Evolutionary conservation across 108 stramenopile species (phyloP), one percentile per base, ranked within the genome.

Genomic region (Cyclotella distinguenda): DNA sequence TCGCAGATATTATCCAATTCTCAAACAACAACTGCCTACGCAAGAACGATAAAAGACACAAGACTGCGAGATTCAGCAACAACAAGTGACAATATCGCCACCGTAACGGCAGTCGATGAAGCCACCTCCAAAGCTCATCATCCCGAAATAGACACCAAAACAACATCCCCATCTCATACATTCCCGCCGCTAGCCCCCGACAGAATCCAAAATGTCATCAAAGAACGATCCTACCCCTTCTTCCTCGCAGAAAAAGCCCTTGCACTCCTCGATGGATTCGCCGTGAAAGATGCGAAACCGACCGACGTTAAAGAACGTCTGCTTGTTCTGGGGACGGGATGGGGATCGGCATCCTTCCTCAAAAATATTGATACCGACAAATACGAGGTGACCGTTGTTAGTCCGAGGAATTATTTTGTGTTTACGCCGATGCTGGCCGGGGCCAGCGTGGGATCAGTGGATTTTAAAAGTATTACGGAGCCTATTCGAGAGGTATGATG

Each of bases 391-490:
- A 91, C 86, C 0, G 85, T 95, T 18, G 80, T 98, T 19, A 88
- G 88, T 35, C 97, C 97, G 1, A 60, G 97, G 23, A 95, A 98
- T 55, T 93, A 91, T 66, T 96, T 98, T 60, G 76, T 96, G 7
- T 96, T 96, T 66, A 98, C 97, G 0, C 97, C 97, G 52, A 96
- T 98, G 97, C 75, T 98, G 27, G 96, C 97, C n/a, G 95, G 94
- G 18, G 87, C 93, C 9, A 82, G 83, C 40, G 96, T 94, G 25
- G 97, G 97, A 4, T 95, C 95, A 0, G 96, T 98, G 28, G 97
- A 98, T 40, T 96, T 74, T 78, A 62, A 86, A 58, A 87, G 83
- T 66, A 98, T 98, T 68, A 90, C 86, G 0, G 91, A 95, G 69
- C 89, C 96, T 16, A 81, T 98, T 60, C 92, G 97, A n/a, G 77